Percentiles rank a stretch among this genome's conserved stretches.
Conservation (phyloP, 1,284 basidiomycete species). For the Singerocomus rubriflavus region DNA sequence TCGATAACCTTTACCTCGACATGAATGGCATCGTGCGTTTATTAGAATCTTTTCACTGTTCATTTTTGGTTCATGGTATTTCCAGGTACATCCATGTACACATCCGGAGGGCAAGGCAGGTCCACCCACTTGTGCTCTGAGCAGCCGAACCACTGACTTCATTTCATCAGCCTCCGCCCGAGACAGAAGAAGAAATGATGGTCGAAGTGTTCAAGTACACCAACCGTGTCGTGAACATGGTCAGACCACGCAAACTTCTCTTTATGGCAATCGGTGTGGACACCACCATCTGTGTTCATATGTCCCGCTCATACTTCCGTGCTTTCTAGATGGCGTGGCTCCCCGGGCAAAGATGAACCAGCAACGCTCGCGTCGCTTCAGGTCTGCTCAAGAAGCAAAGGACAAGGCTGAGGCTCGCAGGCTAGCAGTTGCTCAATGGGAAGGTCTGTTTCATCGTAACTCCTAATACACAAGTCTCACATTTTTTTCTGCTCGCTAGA, state of each 20-base stretch:
- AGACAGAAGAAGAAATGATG: conserved; percentile 99
- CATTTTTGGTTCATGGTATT: not conserved
- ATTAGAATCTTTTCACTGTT: conserved; percentile 2
- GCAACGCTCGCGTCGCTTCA: conserved; percentile 93
- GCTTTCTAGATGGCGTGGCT: conserved; percentile 82
- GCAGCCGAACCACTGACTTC: conserved; percentile 12
- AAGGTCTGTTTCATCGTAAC: conserved; percentile 48
- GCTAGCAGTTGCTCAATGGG: conserved; percentile 83
- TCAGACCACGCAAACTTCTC: conserved; percentile 89
- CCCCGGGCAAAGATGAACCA: conserved; percentile 99
- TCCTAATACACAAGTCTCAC: conserved; percentile 3
- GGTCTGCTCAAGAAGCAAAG: conserved; percentile 91
- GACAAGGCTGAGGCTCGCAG: conserved; percentile 87
- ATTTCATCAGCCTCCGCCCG: conserved; percentile 73
- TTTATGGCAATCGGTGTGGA: conserved; percentile 95
- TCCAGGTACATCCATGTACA: conserved; percentile 94
- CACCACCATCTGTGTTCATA: conserved; percentile 1
- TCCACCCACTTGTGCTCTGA: conserved; percentile 1
- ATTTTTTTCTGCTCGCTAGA: conserved; percentile 40
- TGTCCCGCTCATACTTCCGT: conserved; percentile 1
- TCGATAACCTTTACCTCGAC: conserved; percentile 94
- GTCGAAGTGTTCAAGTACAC: conserved; percentile 96
- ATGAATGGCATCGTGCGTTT: conserved; percentile 83
- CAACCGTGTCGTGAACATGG: conserved; percentile 96
- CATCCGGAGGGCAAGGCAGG: conserved; percentile 92